Conservation (phyloP, 257 asterid genomes). For the Solanum appendiculatum region DNA sequence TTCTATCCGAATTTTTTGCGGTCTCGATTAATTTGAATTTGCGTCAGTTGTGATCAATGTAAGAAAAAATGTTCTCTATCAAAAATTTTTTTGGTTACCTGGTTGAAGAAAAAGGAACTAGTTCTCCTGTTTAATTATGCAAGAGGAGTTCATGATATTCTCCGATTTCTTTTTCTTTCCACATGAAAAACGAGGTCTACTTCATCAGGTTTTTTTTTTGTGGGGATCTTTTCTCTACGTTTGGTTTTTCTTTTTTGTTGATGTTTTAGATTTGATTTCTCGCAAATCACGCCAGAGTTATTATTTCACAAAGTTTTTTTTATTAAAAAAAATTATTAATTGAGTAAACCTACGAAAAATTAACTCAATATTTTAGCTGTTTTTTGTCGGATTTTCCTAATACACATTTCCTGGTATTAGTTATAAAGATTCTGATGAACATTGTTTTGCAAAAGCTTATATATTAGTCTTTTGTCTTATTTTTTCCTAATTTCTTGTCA, state of each 20-base stretch:
- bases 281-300: neutral
- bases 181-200: neutral
- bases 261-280: neutral
- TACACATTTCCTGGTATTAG: neutral
- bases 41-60: no score
- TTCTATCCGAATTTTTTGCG: no score
- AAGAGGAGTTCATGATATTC: neutral
- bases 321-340: neutral
- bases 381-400: neutral
- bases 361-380: neutral
- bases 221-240: neutral
- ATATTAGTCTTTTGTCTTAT: neutral
- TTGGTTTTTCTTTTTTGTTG: no score
- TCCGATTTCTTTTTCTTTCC: no score
- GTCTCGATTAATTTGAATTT: no score
- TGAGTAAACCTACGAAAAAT: neutral
- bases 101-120: no score
- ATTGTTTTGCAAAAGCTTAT: neutral
- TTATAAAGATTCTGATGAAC: neutral
- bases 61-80: neutral
- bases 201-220: no score
- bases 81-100: no score
- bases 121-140: neutral
- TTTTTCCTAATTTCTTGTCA: neutral
- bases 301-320: no score